Evolutionary conservation across 768 basidiomycete species (phyloP), one percentile per base, ranked within the genome.

Genomic region (Amanita muscaria): DNA sequence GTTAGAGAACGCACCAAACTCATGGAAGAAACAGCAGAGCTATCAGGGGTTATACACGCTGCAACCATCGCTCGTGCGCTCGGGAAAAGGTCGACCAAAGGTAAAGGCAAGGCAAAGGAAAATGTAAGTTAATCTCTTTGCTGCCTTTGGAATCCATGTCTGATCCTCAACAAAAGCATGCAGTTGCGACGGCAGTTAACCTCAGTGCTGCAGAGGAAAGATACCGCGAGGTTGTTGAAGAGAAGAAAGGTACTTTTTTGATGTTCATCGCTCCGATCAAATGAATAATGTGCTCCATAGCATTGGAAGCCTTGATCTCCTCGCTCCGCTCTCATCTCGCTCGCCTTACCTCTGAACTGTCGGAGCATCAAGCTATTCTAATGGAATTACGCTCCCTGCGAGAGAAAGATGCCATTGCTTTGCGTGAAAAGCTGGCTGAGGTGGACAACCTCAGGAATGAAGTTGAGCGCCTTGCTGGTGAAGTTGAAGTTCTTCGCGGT

Each of bases 401-500:
- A 11, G 80, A 88, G 41, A 66, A 72, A 0, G 88, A 88, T 54
- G 67, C 70, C 0, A 62, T 64, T 2, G 67, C 76, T 0, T 56
- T 88, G 40, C 61, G 71, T 29, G 74, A 77, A 45, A 86, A 85
- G 58, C 61, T 74, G 18, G 62, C 67, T 3, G 88, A 90, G 49
- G 77, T 93, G 6, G 71, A 76, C 34, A 67, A 69, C 10, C 72
- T 96, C 9, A 72, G 74, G 29, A 68, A 73, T 9, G 87, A 93
- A 54, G 84, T 97, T 5, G 87, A 92, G 53, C 63, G 82, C 33
- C 74, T 96, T 4, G 81, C 77, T 0, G 80, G 80, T 3, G 91
- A 98, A 62, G 87, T 97, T 2, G 84, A 86, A 48, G 83, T 88
- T 2, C 68, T 96, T n/a, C 68, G 85, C 9, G 83, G 80, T 1